A percentile compares a stretch with the other conserved stretches of the same genome.
phyloP scores from a whole-genome alignment of 139 green algal genomes.

The Micromonas commoda region DNA sequence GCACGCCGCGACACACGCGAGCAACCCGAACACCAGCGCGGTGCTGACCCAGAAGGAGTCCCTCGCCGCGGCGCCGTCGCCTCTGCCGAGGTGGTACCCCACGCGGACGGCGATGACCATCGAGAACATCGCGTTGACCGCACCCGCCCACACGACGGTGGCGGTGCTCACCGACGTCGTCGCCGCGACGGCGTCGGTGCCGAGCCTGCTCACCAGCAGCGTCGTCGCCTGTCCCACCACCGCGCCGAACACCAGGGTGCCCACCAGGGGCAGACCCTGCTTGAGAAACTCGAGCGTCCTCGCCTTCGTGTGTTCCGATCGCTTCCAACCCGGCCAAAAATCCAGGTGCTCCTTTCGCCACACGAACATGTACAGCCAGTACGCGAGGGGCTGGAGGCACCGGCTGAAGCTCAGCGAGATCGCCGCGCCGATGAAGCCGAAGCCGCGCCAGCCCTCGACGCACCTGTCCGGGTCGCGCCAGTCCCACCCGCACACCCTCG shows the following conservation, averaged over 20 bases:
- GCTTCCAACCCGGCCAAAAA: background rate
- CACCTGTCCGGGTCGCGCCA: no score
- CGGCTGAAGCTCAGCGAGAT: background rate
- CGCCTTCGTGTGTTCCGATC: background rate
- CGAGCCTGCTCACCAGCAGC: background rate
- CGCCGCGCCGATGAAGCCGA: constrained; percentile 1
- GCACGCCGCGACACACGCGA: background rate
- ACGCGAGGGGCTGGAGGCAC: background rate
- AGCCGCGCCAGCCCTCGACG: background rate
- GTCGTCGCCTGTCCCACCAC: background rate
- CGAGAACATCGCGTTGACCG: background rate
- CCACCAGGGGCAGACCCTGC: background rate
- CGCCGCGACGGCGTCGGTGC: background rate
- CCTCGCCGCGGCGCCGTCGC: background rate
- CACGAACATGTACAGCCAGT: constrained; percentile 8
- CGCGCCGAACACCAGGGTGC: background rate
- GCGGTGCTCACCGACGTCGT: background rate
- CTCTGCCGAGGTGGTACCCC: background rate
- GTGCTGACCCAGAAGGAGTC: background rate
- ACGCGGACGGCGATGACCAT: constrained; percentile 13
- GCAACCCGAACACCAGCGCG: background rate
- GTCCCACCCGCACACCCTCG: no score
- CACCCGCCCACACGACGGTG: background rate
- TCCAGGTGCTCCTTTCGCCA: background rate
- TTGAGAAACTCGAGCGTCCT: background rate